Base-by-base conservation (phyloP, 352 stramenopile genomes). In the Pythium dissotocum region DNA sequence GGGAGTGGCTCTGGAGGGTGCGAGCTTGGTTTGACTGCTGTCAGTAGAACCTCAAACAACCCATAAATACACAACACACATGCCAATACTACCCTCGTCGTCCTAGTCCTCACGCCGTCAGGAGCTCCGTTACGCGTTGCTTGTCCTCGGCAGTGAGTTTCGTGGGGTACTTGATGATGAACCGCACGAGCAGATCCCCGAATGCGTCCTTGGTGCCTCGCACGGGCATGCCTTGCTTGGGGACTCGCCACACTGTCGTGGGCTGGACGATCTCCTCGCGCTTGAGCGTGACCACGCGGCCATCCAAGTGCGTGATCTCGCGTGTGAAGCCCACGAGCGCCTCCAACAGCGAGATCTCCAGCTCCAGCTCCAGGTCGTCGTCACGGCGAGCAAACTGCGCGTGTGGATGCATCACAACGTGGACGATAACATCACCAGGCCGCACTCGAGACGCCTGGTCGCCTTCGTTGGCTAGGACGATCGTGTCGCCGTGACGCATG, bases 291-390 rank as follows among this genome's bases (percentile, higher is more conserved):
- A 98, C 92, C 49, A 84, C 59, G 58, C 87, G 88, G 24, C 79
- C 87, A 71, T 99, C 94, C 36, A 99, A 72, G 76, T 98, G 94
- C 30, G 65, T 80, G 36, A 99, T 71, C 40, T 86, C 79, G 10
- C 93, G 74, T 24, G 42, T 82, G 71, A 98, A 98, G 21, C 96
- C 95, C 63, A 96, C 72, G 53, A 98, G 83, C 7, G 94, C 93
- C 79, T 98, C 90, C 4, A 98, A 91, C 55, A 99, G 81, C 16
- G 90, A 87, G 70, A 98, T 98, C 63, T 94, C 87, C 24, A 98
- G 82, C 35, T 87, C 93, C 52, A 93, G 85, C 69, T 97, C 88
- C 24, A 98, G 74, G 69, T 99, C 80, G 73, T 98, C 85, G 6
- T 87, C 87, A 56, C 97, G 87, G 16, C 95, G 84, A 40, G 92